Evolutionary conservation across 2,329 filamentous ascomycete species (phyloP).

Genomic region (Fusarium sp.): DNA sequence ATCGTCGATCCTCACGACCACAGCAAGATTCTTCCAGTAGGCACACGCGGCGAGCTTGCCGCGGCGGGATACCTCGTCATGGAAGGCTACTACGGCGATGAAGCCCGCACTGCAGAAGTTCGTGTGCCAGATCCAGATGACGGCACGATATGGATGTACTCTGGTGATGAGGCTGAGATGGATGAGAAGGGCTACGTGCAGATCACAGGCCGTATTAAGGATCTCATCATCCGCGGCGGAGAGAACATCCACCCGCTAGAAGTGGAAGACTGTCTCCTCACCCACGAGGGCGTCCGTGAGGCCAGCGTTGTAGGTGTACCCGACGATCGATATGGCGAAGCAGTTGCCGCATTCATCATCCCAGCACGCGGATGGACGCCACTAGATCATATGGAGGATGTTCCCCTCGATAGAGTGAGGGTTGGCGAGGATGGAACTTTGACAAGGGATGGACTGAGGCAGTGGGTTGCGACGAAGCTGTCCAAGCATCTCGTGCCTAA

Average conservation of each 20-base stretch:
- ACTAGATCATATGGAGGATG: slow-evolving; percentile 45
- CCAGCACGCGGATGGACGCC: slow-evolving; percentile 54
- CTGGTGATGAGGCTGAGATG: slow-evolving; percentile 92
- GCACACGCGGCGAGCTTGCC: slow-evolving; percentile 83
- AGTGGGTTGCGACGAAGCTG: slow-evolving; percentile 80
- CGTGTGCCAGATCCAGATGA: slow-evolving; percentile 63
- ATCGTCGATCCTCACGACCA: slow-evolving; percentile 80
- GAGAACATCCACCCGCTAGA: slow-evolving; percentile 98
- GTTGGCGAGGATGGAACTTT: slow-evolving; percentile 55
- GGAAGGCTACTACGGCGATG: slow-evolving; percentile 91
- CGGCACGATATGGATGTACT: slow-evolving; percentile 85
- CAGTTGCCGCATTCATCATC: slow-evolving; percentile 87
- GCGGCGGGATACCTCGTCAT: slow-evolving; percentile 90
- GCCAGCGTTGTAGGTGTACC: slow-evolving; percentile 88
- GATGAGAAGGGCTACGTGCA: slow-evolving; percentile 85
- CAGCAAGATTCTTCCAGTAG: slow-evolving; percentile 71
- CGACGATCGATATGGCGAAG: slow-evolving; percentile 87
- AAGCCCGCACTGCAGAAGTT: slow-evolving; percentile 77
- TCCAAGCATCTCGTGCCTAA: slow-evolving; percentile 86
- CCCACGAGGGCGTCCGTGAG: slow-evolving; percentile 78
- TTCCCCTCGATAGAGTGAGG: slow-evolving; percentile 22
- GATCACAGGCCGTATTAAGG: slow-evolving; percentile 94
- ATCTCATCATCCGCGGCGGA: slow-evolving; percentile 93
- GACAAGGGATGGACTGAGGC: slow-evolving; percentile 72
- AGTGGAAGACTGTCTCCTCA: slow-evolving; percentile 88